Evolutionary conservation across 768 basidiomycete genomes (phyloP).

Genomic region (Chalciporus piperatus): DNA sequence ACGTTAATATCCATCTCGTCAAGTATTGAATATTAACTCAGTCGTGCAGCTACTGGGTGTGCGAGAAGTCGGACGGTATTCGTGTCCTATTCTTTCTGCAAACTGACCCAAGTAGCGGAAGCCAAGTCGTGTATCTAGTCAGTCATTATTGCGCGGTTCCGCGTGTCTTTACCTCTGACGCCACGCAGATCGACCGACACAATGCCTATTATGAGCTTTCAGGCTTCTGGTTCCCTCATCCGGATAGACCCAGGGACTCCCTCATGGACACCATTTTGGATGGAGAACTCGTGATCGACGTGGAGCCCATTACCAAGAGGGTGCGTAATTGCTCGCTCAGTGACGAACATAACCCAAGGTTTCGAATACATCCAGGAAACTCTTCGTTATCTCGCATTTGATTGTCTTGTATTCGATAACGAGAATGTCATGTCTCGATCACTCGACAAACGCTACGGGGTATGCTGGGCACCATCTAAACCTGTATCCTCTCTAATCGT

Average conservation of each 20-base stretch:
- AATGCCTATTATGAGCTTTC: constrained; percentile 74
- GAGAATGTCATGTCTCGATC: constrained; percentile 84
- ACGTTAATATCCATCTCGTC: constrained; percentile 8
- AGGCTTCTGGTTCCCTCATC: constrained; percentile 89
- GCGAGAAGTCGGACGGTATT: constrained; percentile 97
- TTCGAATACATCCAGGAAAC: constrained; percentile 54
- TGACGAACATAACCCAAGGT: neutral
- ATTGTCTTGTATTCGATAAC: constrained; percentile 84
- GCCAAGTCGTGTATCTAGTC: constrained; percentile 75
- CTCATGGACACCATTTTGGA: constrained; percentile 84
- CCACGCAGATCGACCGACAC: constrained; percentile 85
- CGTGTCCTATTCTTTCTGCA: constrained; percentile 83
- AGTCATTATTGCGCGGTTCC: constrained; percentile 25
- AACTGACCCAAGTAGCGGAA: constrained; percentile 49
- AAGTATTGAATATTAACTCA: constrained; percentile 11
- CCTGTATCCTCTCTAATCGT: constrained; percentile 3
- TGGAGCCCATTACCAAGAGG: constrained; percentile 69
- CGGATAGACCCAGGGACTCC: constrained; percentile 64
- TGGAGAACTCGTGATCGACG: constrained; percentile 91
- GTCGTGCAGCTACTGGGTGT: constrained; percentile 87
- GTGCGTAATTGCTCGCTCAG: constrained; percentile 41
- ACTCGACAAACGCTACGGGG: constrained; percentile 87
- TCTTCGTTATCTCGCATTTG: constrained; percentile 83
- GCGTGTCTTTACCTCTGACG: constrained; percentile 5
- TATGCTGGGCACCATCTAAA: constrained; percentile 38